Evolutionary conservation across 225 moss, liverwort and hornwort genomes (phyloP), one percentile per base, ranked within the genome.

Genomic region (Pseudisothecium myosuroides): DNA sequence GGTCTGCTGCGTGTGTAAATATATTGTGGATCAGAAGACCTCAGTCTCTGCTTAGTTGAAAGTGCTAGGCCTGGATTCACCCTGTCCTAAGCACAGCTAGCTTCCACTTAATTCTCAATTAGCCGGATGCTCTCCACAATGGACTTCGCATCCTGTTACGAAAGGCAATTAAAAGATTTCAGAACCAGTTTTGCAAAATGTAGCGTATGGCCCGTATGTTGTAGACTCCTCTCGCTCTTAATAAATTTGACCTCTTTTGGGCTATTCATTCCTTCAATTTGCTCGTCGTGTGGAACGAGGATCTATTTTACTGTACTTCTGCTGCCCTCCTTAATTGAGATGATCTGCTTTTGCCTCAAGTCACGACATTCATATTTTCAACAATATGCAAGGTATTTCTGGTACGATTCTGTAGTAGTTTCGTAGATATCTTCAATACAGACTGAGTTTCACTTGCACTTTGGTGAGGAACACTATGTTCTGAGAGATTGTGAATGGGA

Each of bases 181-280:
- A 89, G 82, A 69, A 82, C 78, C 93, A 93, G 77, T 90, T 90
- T 93, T 93, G 90, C 87, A 89, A 85, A 72, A 81, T 76, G 59
- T 77, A 88, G 91, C 72, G 85, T 62, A 68, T 68, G 85, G 73
- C 80, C 85, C 79, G 54, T 68, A 81, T 81, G 75, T 80, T 91
- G 69, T 82, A 39, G 88, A 76, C 63, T 24, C 55, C 86, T 69
- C 76, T 84, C 80, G 11, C 39, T 18, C 43, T 39, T 34, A 83
- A 86, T 81, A 89, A 67, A 85, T 52, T 89, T 76, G 26, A 41
- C 43, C 80, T 72, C 72, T 79, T 49, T 83, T 37, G 63, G 88
- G 82, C 55, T 69, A 17, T 72, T 85, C 52, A 36, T 66, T 80
- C 66, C 34, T 41, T 60, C 55, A 37, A 50, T 28, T 80, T 74